Percentiles rank a stretch among this genome's conserved stretches.
Evolutionary conservation across 345 rosid species (phyloP).

Genomic region (Luvunga scandens): DNA sequence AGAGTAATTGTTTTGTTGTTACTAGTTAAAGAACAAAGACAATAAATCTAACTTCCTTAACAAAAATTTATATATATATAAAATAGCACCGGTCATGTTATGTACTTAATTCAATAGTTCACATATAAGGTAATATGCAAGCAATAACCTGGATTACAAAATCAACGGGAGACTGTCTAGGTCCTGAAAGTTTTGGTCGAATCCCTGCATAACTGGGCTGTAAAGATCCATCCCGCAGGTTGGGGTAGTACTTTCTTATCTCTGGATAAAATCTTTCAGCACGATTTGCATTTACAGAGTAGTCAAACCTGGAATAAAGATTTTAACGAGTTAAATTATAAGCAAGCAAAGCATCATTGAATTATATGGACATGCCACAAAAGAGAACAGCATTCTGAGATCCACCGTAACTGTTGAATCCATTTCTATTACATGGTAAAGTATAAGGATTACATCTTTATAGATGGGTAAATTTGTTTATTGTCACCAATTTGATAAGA

Average conservation of each 20-base stretch:
- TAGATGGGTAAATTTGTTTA: not conserved
- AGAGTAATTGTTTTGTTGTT: not conserved
- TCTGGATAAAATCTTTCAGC: constrained; percentile 66
- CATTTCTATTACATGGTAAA: not conserved
- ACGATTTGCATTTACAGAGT: constrained; percentile 47
- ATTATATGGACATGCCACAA: not conserved
- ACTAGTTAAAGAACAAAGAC: not conserved
- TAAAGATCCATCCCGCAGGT: constrained; percentile 66
- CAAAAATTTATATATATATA: not conserved
- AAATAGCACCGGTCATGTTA: not conserved
- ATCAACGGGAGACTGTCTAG: constrained; percentile 60
- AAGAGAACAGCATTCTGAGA: not conserved
- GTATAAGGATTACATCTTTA: not conserved
- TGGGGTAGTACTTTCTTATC: constrained; percentile 79
- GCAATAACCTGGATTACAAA: constrained; percentile 73
- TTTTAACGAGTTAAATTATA: constrained; percentile 7
- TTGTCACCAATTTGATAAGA: not conserved
- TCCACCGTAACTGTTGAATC: not conserved
- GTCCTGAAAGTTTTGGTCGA: constrained; percentile 81
- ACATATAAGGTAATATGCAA: not conserved
- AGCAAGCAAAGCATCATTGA: not conserved
- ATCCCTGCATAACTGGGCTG: constrained; percentile 85
- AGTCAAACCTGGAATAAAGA: constrained; percentile 58
- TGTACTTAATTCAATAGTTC: not conserved
- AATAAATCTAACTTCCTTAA: not conserved